phyloP scores from a whole-genome alignment of 2,329 filamentous ascomycete species.

The Ascocoryne sarcoides region DNA sequence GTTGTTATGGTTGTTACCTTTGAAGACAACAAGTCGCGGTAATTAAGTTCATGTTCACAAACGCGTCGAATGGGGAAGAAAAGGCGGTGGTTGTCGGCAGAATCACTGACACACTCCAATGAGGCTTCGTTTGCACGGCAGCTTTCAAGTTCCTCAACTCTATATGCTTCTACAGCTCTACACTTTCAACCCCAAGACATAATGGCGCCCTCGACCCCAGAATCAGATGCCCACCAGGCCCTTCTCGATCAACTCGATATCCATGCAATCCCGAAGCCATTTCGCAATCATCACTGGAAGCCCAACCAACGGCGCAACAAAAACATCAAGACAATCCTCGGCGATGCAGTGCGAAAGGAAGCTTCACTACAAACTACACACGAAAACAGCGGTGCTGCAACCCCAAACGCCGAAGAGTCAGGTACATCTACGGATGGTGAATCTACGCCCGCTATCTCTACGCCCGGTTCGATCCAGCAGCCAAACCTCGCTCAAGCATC shows the following conservation, averaged over 20 bases:
- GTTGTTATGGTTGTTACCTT: neutral
- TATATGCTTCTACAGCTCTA: too few relatives aligned
- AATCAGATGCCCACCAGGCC: constrained; percentile 59
- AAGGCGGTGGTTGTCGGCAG: neutral
- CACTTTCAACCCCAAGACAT: too few relatives aligned
- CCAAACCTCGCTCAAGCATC: constrained; percentile 84
- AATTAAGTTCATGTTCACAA: neutral
- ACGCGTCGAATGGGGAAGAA: neutral
- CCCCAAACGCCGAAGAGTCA: constrained; percentile 47
- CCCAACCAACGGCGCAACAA: constrained; percentile 95
- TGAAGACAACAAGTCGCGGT: neutral
- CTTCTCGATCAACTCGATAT: constrained; percentile 91
- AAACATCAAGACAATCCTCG: constrained; percentile 93
- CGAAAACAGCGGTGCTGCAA: constrained; percentile 71
- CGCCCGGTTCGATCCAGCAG: constrained; percentile 33
- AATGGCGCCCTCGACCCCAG: constrained; percentile 25
- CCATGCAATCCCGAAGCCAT: constrained; percentile 74
- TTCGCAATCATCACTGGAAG: constrained; percentile 85
- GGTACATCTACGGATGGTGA: constrained; percentile 42
- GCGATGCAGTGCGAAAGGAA: constrained; percentile 80
- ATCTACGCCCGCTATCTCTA: constrained; percentile 37
- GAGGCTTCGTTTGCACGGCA: too few relatives aligned
- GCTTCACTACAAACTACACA: constrained; percentile 78
- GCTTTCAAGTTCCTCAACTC: too few relatives aligned
- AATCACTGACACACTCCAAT: neutral